A percentile compares a stretch with the other conserved stretches of the same genome.
These are phyloP conservation scores for Orbilia blumenaviensis DNA, from an alignment of 2,329 filamentous ascomycete species.

Conservation along the genomic window DNA sequence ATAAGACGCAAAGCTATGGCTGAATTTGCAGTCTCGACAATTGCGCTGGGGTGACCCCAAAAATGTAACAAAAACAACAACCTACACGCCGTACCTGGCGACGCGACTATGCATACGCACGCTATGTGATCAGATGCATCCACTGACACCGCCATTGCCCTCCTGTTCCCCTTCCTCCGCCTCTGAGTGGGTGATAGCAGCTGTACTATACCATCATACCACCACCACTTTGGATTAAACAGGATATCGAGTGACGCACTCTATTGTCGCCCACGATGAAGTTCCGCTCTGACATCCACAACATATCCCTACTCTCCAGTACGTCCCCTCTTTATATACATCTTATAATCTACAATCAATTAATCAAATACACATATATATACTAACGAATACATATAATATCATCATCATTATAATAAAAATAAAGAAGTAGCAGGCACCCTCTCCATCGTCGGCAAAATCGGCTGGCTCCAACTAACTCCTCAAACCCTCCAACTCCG, in stretches of 20 bases:
- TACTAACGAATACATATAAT: conserved; percentile 19
- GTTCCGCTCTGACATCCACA: conserved; percentile 73
- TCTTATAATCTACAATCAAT: too few species aligned
- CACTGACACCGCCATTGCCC: too few species aligned
- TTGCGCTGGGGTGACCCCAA: not conserved
- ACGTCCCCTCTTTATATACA: conserved; percentile 55
- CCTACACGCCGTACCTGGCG: too few species aligned
- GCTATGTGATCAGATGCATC: not conserved
- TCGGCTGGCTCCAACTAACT: conserved; percentile 82
- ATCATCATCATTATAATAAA: too few species aligned
- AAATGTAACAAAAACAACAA: conserved; percentile 55
- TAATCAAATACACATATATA: conserved; percentile 16
- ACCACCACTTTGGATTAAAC: too few species aligned
- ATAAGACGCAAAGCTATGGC: too few species aligned
- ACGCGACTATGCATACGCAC: too few species aligned
- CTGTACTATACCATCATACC: too few species aligned
- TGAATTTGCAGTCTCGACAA: too few species aligned
- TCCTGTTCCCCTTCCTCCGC: too few species aligned
- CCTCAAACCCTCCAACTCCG: conserved; percentile 90
- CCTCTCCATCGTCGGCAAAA: conserved; percentile 67
- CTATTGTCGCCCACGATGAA: conserved; percentile 72
- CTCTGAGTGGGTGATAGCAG: too few species aligned
- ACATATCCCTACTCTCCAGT: conserved; percentile 74
- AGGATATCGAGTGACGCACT: too few species aligned
- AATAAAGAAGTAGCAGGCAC: conserved; percentile 70